These are phyloP conservation scores for Arthroderma sp. DNA, from an alignment of 2,329 filamentous ascomycete genomes.

Conservation along the genomic window DNA sequence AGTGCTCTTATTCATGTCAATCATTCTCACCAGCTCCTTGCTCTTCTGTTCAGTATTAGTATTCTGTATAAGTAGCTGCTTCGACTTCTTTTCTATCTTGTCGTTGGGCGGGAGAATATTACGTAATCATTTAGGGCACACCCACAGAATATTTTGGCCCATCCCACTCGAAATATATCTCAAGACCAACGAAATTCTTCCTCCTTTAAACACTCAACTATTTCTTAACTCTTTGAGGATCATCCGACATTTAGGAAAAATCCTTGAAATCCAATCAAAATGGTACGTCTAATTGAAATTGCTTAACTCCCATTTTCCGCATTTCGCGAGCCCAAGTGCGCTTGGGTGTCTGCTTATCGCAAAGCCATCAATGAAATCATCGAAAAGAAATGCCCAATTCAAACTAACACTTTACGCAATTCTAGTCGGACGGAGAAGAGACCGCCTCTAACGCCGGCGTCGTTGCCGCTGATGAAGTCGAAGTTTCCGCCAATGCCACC, in stretches of 20 bases:
- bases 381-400: background rate
- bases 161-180: background rate
- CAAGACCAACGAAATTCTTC: background rate
- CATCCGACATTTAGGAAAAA: slow-evolving; percentile 36
- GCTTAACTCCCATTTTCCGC: background rate
- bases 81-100: too few relatives aligned
- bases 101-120: background rate
- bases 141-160: background rate
- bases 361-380: background rate
- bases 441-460: slow-evolving; percentile 50
- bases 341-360: background rate
- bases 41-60: background rate
- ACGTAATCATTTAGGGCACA: background rate
- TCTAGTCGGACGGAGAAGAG: slow-evolving; percentile 99
- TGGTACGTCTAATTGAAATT: slow-evolving; percentile 29
- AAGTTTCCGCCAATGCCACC: slow-evolving; percentile 82
- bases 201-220: background rate
- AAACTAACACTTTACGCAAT: background rate
- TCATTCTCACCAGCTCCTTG: background rate
- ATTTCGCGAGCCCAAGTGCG: background rate
- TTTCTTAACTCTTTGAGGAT: slow-evolving; percentile 40
- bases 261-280: slow-evolving; percentile 29
- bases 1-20: background rate
- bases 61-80: too few relatives aligned
- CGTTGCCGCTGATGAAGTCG: slow-evolving; percentile 73